Evolutionary conservation across 495 filamentous ascomycete genomes (phyloP).

Genomic region (Entonaema liquescens): DNA sequence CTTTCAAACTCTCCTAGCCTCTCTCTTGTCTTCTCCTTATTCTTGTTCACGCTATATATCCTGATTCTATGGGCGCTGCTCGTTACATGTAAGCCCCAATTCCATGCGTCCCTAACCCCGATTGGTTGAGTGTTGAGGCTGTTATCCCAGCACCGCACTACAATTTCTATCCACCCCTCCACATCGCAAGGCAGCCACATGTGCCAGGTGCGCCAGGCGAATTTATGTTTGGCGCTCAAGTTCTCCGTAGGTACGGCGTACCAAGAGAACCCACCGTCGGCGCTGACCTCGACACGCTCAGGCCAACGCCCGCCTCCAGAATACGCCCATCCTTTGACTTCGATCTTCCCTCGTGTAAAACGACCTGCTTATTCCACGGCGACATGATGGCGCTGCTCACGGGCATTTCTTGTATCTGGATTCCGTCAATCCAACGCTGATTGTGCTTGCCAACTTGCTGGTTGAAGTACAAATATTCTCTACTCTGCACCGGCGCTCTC

Average conservation of each 20-base stretch:
- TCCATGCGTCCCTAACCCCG: constrained; percentile 51
- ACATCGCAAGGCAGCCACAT: constrained; percentile 64
- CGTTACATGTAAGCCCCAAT: constrained; percentile 74
- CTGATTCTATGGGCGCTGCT: constrained; percentile 70
- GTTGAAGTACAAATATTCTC: constrained; percentile 68
- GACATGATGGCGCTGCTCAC: constrained; percentile 68
- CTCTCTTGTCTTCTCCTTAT: constrained; percentile 54
- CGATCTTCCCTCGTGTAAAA: constrained; percentile 65
- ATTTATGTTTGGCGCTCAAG: constrained; percentile 61
- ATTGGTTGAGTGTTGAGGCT: constrained; percentile 59
- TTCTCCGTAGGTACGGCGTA: constrained; percentile 63
- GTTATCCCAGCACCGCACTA: constrained; percentile 66
- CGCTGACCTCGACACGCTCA: constrained; percentile 63
- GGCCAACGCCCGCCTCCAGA: constrained; percentile 67
- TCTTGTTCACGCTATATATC: constrained; percentile 70
- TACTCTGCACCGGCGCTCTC: constrained; percentile 54
- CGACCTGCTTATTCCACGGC: constrained; percentile 60
- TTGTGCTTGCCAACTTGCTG: constrained; percentile 70
- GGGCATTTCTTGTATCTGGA: constrained; percentile 72
- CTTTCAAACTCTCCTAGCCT: constrained; percentile 61
- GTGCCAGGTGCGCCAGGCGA: constrained; percentile 64
- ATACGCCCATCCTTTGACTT: constrained; percentile 66
- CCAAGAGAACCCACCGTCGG: constrained; percentile 67
- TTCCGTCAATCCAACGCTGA: constrained; percentile 58
- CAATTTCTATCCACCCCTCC: constrained; percentile 68